Base-by-base conservation (phyloP, 2,329 filamentous ascomycete genomes). In the Neonectria sp. region DNA sequence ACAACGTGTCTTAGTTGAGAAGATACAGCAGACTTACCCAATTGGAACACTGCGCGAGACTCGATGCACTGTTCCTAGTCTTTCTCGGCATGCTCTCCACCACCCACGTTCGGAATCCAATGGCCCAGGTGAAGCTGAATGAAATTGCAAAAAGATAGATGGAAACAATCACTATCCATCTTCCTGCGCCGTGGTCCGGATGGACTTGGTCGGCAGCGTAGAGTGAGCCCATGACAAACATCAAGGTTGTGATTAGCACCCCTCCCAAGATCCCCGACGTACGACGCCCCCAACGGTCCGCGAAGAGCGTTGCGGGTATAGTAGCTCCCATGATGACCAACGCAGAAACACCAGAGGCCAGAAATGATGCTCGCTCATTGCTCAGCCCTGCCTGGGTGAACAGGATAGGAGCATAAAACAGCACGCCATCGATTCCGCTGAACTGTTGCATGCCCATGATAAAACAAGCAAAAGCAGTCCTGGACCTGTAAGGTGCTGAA, bases 341-440 rank as follows among this genome's bases (percentile, higher is more conserved):
- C 0, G 87, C 88, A 0, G 88, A 89, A 8, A 91, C 82, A 0
- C 89, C 88, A 0, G 88, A 90, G 0, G 89, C 89, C 13, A 91
- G 80, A 65, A 90, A 88, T 0, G 84, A 86, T 2, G 86, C 84
- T 62, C 84, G 82, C 12, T 85, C 81, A 2, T 85, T 86, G 7
- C 81, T 79, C 3, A 91, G 81, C 0, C 90, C 90, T 0, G 90
- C 88, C 63, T 90, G 87, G 24, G 84, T 80, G 70, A 92, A 91
- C 0, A 92, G 78, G 0, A 87, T 80, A 0, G 90, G 89, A 0
- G 89, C 88, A 63, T 92, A 91, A 68, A 89, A 90, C 2, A 91
- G 79, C 0, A 91, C 84, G 0, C 88, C 89, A 43, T 91, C 89
- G 45, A 91, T 90, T 0, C 89, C 89, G 21, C 82, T 85, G 12